These are phyloP conservation scores for Zygnema cylindricum DNA, from an alignment of 139 green algal genomes.

Conservation along the genomic window DNA sequence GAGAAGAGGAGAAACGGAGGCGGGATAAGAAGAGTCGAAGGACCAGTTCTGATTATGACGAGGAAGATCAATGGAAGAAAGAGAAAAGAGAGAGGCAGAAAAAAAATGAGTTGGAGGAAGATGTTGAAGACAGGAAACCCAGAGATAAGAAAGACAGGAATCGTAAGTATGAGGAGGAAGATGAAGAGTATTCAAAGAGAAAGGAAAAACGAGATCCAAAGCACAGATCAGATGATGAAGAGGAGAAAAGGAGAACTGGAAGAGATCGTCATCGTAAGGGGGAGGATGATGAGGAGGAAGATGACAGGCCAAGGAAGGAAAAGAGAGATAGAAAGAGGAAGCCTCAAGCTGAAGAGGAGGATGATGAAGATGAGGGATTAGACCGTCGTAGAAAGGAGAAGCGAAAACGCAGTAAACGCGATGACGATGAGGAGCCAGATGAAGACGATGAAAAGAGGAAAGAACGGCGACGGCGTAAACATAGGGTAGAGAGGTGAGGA, in stretches of 20 bases:
- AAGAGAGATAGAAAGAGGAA: conserved; percentile 23
- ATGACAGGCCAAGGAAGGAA: conserved; percentile 19
- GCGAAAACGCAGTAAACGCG: conserved; percentile 20
- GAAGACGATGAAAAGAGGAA: conserved; percentile 35
- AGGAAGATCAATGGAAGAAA: conserved; percentile 50
- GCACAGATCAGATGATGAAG: not conserved
- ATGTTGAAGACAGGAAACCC: conserved; percentile 8
- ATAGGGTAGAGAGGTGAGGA: not conserved
- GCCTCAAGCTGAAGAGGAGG: conserved; percentile 45
- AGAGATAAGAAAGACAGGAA: not conserved
- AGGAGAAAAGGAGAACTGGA: not conserved
- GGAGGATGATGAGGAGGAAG: conserved; percentile 41
- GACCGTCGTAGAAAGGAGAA: conserved; percentile 5
- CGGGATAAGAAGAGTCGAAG: conserved; percentile 22
- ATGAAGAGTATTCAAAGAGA: conserved; percentile 11
- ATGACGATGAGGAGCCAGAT: conserved; percentile 40
- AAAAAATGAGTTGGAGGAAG: conserved; percentile 27
- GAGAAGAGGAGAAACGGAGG: conserved; percentile 34
- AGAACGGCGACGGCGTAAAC: not conserved
- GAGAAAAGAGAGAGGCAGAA: conserved; percentile 39
- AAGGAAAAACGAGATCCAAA: not conserved
- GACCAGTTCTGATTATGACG: not conserved
- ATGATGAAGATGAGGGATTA: conserved; percentile 12
- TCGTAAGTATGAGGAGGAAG: not conserved
- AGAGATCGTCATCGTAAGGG: not conserved